These are phyloP conservation scores for Sclerotiophoma versabilis DNA, from an alignment of 2,329 filamentous ascomycete genomes.

Conservation along the genomic window DNA sequence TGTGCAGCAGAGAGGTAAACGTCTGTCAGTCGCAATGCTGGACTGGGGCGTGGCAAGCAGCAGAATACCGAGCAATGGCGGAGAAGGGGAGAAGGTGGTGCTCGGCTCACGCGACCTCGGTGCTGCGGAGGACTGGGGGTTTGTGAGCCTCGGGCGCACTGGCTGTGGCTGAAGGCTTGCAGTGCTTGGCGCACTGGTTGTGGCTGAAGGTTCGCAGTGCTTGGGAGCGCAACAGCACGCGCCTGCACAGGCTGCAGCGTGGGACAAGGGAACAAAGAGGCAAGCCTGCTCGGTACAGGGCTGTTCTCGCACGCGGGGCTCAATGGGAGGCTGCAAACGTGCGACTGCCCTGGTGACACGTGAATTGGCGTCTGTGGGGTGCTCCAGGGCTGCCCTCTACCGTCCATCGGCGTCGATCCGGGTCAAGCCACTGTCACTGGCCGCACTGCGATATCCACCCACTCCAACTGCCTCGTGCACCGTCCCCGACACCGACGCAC, in stretches of 20 bases:
- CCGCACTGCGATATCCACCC: conserved; percentile 9
- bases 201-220: conserved; percentile 11
- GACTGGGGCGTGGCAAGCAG: too few species aligned
- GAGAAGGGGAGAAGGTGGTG: conserved; percentile 2
- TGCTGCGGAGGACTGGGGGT: conserved; percentile 1
- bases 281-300: not conserved
- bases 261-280: not conserved
- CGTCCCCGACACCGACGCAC: not conserved
- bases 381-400: too few species aligned
- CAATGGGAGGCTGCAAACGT: too few species aligned
- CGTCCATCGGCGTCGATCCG: conserved; percentile 5
- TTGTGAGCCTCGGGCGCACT: conserved; percentile 2
- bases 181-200: conserved; percentile 1
- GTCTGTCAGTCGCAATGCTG: too few species aligned
- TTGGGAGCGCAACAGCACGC: not conserved
- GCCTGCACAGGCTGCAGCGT: not conserved
- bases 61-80: conserved; percentile 13
- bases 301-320: not conserved
- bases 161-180: conserved; percentile 9
- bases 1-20: too few species aligned
- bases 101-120: conserved; percentile 16
- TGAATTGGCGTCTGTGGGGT: conserved; percentile 17
- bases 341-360: conserved; percentile 4
- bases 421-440: conserved; percentile 5
- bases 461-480: conserved; percentile 14